Evolutionary conservation across 176 grass and related monocot genomes (phyloP).

Genomic region (Aegilops longissima): DNA sequence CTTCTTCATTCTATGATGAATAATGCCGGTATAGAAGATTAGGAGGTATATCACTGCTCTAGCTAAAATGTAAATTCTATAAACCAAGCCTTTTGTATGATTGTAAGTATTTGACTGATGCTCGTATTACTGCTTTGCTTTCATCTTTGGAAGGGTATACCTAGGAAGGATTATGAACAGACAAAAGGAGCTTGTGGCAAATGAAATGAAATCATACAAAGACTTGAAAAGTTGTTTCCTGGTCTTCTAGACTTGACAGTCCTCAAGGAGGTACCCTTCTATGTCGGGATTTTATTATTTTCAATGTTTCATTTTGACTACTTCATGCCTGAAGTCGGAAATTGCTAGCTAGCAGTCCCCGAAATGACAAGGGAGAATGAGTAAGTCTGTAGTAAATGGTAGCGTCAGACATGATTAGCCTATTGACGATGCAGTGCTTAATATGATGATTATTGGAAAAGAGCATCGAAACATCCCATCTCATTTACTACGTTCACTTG

Average conservation of each 20-base stretch:
- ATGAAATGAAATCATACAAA: slow-evolving; percentile 61
- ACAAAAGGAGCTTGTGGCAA: slow-evolving; percentile 72
- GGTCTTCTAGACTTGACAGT: slow-evolving; percentile 78
- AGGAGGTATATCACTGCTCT: slow-evolving; percentile 51
- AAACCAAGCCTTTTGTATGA: neutral
- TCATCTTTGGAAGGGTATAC: slow-evolving; percentile 50
- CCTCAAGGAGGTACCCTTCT: slow-evolving; percentile 59
- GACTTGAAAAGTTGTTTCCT: slow-evolving; percentile 90
- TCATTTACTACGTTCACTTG: too few relatives aligned
- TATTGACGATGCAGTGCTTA: neutral
- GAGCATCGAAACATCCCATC: too few relatives aligned
- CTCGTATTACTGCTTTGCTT: slow-evolving; percentile 14
- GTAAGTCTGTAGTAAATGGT: neutral
- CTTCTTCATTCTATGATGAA: too few relatives aligned
- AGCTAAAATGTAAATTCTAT: neutral
- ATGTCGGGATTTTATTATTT: neutral
- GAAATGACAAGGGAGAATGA: neutral
- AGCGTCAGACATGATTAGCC: neutral
- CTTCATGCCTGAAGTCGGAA: slow-evolving; percentile 10
- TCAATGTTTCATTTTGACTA: neutral
- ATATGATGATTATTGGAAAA: neutral
- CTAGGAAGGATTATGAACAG: slow-evolving; percentile 77
- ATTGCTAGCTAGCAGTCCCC: slow-evolving; percentile 1
- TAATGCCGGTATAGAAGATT: slow-evolving; percentile 37
- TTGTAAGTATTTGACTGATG: neutral